phyloP scores from a whole-genome alignment of 2,329 filamentous ascomycete species.

The Nemania sp. region DNA sequence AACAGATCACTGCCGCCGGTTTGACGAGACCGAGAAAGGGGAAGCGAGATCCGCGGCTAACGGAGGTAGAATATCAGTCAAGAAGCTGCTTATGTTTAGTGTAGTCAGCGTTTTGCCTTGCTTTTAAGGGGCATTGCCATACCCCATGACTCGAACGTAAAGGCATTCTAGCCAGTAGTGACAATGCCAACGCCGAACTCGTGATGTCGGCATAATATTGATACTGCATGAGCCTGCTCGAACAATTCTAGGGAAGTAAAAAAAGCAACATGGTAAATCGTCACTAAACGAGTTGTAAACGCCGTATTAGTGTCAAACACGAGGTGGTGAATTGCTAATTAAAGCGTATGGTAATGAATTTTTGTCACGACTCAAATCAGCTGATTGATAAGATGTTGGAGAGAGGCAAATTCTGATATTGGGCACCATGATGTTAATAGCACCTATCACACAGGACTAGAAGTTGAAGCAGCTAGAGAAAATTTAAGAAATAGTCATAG shows the following conservation, averaged over 20 bases:
- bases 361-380: not conserved
- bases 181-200: not conserved
- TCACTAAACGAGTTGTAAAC: not conserved
- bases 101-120: not conserved
- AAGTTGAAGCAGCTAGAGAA: not conserved
- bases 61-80: not conserved
- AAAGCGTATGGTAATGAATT: not conserved
- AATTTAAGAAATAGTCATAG: too few species aligned
- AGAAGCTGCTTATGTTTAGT: not conserved
- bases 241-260: not conserved
- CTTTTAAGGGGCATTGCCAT: not conserved
- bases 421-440: not conserved
- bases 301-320: not conserved
- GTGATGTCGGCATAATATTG: not conserved
- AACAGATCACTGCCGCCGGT: constrained; percentile 1
- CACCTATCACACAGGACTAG: not conserved
- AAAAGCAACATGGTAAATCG: not conserved
- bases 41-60: not conserved
- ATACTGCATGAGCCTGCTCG: not conserved
- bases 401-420: not conserved
- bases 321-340: constrained; percentile 1
- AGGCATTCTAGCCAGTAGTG: not conserved
- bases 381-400: not conserved
- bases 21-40: not conserved
- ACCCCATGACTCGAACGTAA: not conserved